These are phyloP conservation scores for Ramularia endophylla DNA, from an alignment of 2,329 filamentous ascomycete genomes.

Conservation along the genomic window DNA sequence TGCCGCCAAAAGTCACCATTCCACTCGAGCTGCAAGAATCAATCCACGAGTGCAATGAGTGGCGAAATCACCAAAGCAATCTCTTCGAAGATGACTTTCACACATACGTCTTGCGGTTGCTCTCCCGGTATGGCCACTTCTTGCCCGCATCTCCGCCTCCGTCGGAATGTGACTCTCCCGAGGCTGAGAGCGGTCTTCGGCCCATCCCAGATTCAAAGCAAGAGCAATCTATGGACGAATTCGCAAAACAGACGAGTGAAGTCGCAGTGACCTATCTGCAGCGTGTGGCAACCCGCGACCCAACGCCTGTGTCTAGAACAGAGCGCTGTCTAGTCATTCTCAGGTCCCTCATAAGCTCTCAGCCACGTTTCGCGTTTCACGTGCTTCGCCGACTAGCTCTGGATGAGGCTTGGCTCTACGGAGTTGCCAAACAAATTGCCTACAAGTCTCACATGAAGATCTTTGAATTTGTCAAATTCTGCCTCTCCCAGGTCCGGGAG, in stretches of 20 bases:
- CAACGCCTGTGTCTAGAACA: constrained; percentile 8
- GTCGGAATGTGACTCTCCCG: neutral
- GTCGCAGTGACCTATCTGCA: constrained; percentile 9
- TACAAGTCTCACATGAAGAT: neutral
- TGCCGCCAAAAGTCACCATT: constrained; percentile 14
- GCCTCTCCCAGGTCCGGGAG: constrained; percentile 8
- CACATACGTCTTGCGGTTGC: constrained; percentile 18
- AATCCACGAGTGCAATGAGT: constrained; percentile 14
- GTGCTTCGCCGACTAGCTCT: constrained; percentile 7
- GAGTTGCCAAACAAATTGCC: constrained; percentile 7
- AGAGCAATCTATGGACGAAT: neutral
- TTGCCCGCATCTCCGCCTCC: too few relatives aligned
- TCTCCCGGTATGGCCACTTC: neutral
- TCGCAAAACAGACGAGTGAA: constrained; percentile 4
- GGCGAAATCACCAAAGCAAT: constrained; percentile 16
- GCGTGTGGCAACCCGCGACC: constrained; percentile 12
- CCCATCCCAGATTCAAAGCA: too few relatives aligned
- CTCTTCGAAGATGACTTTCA: constrained; percentile 21
- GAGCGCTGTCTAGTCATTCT: constrained; percentile 6
- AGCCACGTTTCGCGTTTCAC: constrained; percentile 3
- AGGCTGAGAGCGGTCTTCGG: constrained; percentile 5
- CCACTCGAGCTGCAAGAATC: constrained; percentile 6
- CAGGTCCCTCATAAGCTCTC: constrained; percentile 5
- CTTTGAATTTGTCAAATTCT: constrained; percentile 10
- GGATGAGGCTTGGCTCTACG: constrained; percentile 9